Evolutionary conservation across 225 moss, liverwort and hornwort species (phyloP), one percentile per base, ranked within the genome.

Genomic region (Pseudisothecium myosuroides): DNA sequence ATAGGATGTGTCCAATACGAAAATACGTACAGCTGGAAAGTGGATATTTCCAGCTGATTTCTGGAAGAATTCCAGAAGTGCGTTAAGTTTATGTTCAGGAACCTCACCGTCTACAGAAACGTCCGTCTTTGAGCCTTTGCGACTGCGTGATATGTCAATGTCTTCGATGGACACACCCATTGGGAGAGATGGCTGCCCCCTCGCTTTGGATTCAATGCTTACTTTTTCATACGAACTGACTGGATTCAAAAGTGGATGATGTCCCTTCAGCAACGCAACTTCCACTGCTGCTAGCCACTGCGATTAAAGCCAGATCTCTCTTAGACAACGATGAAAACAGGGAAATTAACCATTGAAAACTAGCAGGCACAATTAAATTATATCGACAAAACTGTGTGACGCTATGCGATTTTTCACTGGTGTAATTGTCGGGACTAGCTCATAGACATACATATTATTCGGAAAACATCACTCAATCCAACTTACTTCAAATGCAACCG

Each of bases 221-320:
- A 34, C 84, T 76, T 63, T 43, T 76, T 85, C 83, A 67, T 78
- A 82, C 81, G 92, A 83, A 85, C 88, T 92, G 82, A 88, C 87
- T 76, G 88, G 85, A 67, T 89, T 83, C 68, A 93, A 58, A n/a
- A 93, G 91, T 61, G 97, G 96, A 87, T 96, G 96, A 58, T 93
- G 87, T 80, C 97, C 97, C 87, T 95, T 95, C 90, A 97, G 85
- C 55, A 96, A 88, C 39, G 93, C 95, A 74, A 97, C 91, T 92
- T 97, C 97, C 56, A 97, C 97, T 80, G 96, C 96, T 90, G 93
- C 88, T 41, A 96, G 95, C 97, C 97, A 97, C 97, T 97, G 96
- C 90, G 90, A 55, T 89, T 85, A 14, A 79, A 90, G 52, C 71
- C 90, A 72, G 32, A 87, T 84, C 80, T 26, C 67, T 83, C 68